phyloP scores from a whole-genome alignment of 1,284 basidiomycete species.

The Ustilago curta region DNA sequence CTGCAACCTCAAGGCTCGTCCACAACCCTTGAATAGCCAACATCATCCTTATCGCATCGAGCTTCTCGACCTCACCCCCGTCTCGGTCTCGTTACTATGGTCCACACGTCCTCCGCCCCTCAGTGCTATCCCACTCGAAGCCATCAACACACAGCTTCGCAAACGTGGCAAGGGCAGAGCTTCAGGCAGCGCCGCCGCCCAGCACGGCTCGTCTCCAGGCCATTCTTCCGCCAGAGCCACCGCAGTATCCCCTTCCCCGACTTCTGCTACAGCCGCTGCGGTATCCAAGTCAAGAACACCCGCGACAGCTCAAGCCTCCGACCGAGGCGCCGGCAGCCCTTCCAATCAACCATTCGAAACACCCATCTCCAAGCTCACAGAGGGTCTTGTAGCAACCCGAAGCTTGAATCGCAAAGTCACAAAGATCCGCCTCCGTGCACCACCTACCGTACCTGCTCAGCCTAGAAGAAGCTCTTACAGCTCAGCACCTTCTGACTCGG shows the following conservation, averaged over 20 bases:
- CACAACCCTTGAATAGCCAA: constrained; percentile 34
- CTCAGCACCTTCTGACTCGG: constrained; percentile 41
- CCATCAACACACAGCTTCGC: constrained; percentile 42
- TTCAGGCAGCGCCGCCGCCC: constrained; percentile 9
- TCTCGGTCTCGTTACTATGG: constrained; percentile 61
- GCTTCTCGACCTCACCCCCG: constrained; percentile 59
- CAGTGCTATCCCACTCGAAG: constrained; percentile 49
- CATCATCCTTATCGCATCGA: constrained; percentile 63
- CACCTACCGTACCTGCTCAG: constrained; percentile 36
- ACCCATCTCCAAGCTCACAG: constrained; percentile 45
- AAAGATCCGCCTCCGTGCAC: constrained; percentile 48
- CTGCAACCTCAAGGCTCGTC: constrained; percentile 28
- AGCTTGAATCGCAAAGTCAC: constrained; percentile 57
- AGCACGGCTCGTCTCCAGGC: constrained; percentile 31
- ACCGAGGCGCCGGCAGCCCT: constrained; percentile 3
- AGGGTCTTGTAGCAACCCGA: constrained; percentile 53
- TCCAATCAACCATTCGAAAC: constrained; percentile 19
- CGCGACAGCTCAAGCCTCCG: constrained; percentile 6
- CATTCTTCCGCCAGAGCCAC: constrained; percentile 38
- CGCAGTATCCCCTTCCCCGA: constrained; percentile 40
- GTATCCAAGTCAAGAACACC: constrained; percentile 21
- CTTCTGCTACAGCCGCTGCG: constrained; percentile 32
- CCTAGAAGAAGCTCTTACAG: constrained; percentile 39
- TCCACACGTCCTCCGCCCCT: constrained; percentile 61
- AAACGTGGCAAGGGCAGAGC: constrained; percentile 32